phyloP scores from a whole-genome alignment of 2,329 filamentous ascomycete species.

The Diaporthe ilicicola region DNA sequence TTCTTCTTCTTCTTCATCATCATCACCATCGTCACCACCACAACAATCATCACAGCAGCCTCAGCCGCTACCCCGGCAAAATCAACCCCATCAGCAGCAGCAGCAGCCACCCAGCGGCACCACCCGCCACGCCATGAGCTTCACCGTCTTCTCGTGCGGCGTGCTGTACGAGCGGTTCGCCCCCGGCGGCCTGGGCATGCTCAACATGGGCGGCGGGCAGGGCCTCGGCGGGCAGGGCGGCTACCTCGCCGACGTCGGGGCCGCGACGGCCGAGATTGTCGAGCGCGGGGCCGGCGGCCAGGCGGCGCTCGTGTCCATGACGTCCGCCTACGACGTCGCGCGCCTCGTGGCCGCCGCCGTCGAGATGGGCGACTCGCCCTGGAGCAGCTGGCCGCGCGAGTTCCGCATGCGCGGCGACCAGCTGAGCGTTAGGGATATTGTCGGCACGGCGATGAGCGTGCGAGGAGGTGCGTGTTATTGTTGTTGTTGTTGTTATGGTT shows the following conservation, averaged over 20 bases:
- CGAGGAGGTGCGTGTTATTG: constrained; percentile 53
- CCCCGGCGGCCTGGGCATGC: constrained; percentile 68
- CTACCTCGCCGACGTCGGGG: constrained; percentile 71
- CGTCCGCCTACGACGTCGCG: constrained; percentile 74
- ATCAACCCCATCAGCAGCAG: constrained; percentile 37
- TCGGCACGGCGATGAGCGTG: constrained; percentile 57
- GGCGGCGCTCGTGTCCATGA: constrained; percentile 69
- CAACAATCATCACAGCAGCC: constrained; percentile 36
- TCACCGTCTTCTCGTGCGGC: constrained; percentile 77
- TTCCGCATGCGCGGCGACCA: constrained; percentile 75
- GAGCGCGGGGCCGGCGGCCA: constrained; percentile 59
- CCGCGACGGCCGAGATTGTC: constrained; percentile 67
- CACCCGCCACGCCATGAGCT: constrained; percentile 60
- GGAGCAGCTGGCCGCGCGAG: constrained; percentile 71
- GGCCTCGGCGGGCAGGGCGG: constrained; percentile 65
- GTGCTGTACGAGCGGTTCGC: constrained; percentile 80
- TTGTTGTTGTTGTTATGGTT: not conserved
- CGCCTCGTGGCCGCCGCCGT: constrained; percentile 76
- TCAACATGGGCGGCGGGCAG: constrained; percentile 66
- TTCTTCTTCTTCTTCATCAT: too few relatives aligned
- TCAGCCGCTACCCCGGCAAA: constrained; percentile 35
- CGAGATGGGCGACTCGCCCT: constrained; percentile 67
- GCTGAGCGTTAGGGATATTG: constrained; percentile 67
- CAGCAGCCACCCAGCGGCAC: constrained; percentile 37
- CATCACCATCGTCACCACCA: constrained; percentile 43